Percentiles rank a stretch among this genome's conserved stretches.
These are phyloP conservation scores for Dictyophora rubrovolvata DNA, from an alignment of 768 basidiomycete species.

Conservation along the genomic window DNA sequence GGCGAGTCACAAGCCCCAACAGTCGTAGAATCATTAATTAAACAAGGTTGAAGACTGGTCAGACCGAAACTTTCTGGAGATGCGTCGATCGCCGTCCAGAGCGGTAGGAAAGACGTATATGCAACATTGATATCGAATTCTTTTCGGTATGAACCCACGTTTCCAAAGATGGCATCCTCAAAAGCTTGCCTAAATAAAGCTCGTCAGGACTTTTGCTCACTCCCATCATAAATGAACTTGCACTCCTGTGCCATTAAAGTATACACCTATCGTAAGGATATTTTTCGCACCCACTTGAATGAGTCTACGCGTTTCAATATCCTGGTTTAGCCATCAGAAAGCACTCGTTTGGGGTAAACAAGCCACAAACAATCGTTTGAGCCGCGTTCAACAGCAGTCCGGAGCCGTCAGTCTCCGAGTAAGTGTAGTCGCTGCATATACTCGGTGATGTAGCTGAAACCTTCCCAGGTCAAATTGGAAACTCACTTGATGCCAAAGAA, in stretches of 20 bases:
- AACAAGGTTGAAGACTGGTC: not conserved
- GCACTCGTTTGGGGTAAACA: not conserved
- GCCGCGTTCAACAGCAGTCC: not conserved
- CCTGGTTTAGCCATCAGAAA: not conserved
- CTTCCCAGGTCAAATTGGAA: not conserved
- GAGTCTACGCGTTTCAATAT: conserved; percentile 1
- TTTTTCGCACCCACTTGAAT: conserved; percentile 1
- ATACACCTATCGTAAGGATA: not conserved
- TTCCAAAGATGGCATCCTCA: conserved; percentile 6
- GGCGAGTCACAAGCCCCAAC: not conserved
- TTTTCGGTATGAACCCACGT: not conserved
- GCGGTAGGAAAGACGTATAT: not conserved
- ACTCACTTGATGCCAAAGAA: conserved; percentile 4
- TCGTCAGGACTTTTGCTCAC: not conserved
- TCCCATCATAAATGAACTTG: not conserved
- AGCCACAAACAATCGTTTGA: not conserved
- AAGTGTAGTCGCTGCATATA: not conserved
- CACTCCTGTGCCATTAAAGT: conserved; percentile 5
- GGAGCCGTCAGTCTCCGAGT: conserved; percentile 1
- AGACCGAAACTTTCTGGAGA: not conserved
- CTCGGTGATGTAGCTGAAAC: not conserved
- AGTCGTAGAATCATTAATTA: not conserved
- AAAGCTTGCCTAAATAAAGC: not conserved
- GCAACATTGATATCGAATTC: not conserved
- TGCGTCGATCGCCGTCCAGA: conserved; percentile 3